These are phyloP conservation scores for Closterium sp. DNA, from an alignment of 139 green algal genomes.

Conservation along the genomic window DNA sequence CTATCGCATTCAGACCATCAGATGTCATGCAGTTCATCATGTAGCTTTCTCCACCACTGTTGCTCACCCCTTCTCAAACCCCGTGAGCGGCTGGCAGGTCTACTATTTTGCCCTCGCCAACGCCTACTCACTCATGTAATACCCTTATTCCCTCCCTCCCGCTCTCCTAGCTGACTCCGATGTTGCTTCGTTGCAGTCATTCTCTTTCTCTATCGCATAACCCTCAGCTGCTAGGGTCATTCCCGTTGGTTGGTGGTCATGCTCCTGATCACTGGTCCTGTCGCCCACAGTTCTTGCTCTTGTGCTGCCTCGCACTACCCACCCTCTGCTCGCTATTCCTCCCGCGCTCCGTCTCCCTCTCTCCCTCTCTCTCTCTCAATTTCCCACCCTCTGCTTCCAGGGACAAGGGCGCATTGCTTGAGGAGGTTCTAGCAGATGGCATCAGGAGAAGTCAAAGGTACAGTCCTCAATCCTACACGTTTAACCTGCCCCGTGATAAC, in stretches of 20 bases:
- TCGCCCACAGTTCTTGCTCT: not conserved
- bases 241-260: not conserved
- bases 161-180: not conserved
- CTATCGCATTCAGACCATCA: too few relatives aligned
- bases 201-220: not conserved
- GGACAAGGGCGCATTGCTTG: slow-evolving; percentile 4
- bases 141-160: not conserved
- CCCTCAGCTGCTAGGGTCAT: not conserved
- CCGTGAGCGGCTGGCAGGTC: not conserved
- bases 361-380: not conserved
- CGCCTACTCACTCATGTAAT: slow-evolving; percentile 13
- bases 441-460: slow-evolving; percentile 13
- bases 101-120: slow-evolving; percentile 23
- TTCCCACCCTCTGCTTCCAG: not conserved
- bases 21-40: too few relatives aligned
- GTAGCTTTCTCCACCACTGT: not conserved
- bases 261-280: not conserved
- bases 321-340: not conserved
- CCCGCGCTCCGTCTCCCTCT: not conserved
- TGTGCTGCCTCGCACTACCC: not conserved
- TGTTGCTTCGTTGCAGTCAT: not conserved
- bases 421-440: slow-evolving; percentile 27
- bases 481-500: not conserved
- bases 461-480: not conserved
- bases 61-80: not conserved